Conservation (phyloP, 2,329 filamentous ascomycete genomes). For the Curvularia sp. region DNA sequence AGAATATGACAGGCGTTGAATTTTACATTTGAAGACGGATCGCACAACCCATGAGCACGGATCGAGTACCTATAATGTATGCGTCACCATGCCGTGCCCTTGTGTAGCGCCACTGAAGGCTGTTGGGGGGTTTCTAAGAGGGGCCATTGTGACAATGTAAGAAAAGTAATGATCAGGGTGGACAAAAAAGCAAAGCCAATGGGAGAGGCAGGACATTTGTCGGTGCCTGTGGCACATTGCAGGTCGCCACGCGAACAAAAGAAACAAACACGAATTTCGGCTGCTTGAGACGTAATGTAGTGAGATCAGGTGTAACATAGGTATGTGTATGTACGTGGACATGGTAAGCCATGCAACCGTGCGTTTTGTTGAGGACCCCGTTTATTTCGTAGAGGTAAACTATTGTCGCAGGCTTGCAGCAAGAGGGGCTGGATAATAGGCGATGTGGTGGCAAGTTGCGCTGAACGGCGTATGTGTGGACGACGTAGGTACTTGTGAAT, state of each 20-base stretch:
- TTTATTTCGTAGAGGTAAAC: neutral
- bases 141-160: neutral
- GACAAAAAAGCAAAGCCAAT: neutral
- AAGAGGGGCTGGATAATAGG: neutral
- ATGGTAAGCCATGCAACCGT: neutral
- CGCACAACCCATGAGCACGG: neutral
- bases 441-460: neutral
- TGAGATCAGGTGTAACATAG: neutral
- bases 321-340: neutral
- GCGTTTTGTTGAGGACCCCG: neutral
- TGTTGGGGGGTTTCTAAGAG: neutral
- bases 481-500: neutral
- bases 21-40: neutral
- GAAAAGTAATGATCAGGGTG: neutral
- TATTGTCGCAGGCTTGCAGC: neutral
- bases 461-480: neutral
- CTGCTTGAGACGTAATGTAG: neutral
- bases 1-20: neutral
- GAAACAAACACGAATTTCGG: neutral
- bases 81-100: neutral
- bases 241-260: slow-evolving; percentile 4
- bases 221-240: neutral
- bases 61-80: neutral
- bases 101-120: neutral
- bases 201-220: neutral